Base-by-base conservation (phyloP, 495 filamentous ascomycete genomes). In the Chlorociboria aeruginascens region DNA sequence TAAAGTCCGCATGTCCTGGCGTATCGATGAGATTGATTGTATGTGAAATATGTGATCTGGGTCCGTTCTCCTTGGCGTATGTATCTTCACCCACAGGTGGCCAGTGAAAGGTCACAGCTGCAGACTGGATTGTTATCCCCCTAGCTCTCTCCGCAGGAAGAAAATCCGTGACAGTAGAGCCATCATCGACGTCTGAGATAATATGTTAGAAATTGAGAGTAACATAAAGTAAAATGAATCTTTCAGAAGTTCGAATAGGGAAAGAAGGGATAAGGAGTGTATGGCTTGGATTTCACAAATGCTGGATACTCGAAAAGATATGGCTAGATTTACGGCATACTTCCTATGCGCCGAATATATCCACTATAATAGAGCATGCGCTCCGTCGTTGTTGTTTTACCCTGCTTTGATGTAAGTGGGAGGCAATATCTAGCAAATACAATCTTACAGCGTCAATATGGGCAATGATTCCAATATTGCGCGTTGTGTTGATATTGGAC, bases 321-420 rank as follows among this genome's bases (percentile, higher is more conserved):
- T 25, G 20, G 20, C 1, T 25, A 4, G 20, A 25, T 25, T 25
- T 25, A 25, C 20, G 42, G 14, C 66, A 45, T 73, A 86, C 84
- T 79, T 65, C 92, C 92, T 58, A 96, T 78, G 58, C 87, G 70
- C 40, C 86, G 72, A 6, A 89, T 92, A 52, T 85, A 81, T 6
- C 93, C 92, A 54, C 89, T 93, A 61, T 97, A 94, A 57, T 90
- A 97, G 59, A 99, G 83, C 92, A 97, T 97, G 44, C 94, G 89
- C 77, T 99, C 93, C 4, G 93, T 97, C 0, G 93, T 99, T 0
- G 93, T 99, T 7, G 93, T 99, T 73, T 99, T 99, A 40, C 93
- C 92, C 84, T 88, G 54, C 3, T 10, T 14, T 40, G 42, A 9
- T 30, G 40, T 54, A 17, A 55, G 52, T 48, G 33, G 11, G 20